These are phyloP conservation scores for Tylopilus sp. DNA, from an alignment of 768 basidiomycete genomes.

Conservation along the genomic window DNA sequence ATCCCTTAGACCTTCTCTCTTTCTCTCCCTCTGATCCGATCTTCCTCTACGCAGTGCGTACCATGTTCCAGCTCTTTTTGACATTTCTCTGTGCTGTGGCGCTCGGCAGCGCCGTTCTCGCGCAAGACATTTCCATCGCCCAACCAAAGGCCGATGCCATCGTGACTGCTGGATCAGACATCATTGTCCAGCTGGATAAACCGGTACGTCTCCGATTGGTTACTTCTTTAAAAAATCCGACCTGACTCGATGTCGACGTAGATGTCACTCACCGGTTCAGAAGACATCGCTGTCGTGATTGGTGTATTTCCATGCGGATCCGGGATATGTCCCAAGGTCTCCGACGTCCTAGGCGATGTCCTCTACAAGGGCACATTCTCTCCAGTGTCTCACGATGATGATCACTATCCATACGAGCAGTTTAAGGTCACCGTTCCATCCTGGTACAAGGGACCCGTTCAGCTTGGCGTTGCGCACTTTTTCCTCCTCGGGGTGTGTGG, in stretches of 20 bases:
- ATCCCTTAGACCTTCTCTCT: not conserved
- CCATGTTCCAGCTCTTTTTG: conserved; percentile 6
- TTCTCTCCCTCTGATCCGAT: not conserved
- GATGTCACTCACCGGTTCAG: not conserved
- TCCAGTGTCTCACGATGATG: not conserved
- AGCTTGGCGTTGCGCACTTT: conserved; percentile 5
- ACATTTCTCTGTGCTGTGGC: conserved; percentile 1
- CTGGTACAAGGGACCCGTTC: not conserved
- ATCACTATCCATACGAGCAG: not conserved
- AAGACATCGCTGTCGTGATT: conserved; percentile 8
- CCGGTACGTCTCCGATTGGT: conserved; percentile 31
- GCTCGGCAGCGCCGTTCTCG: conserved; percentile 25
- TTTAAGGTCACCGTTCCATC: conserved; percentile 5
- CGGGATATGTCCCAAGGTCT: not conserved
- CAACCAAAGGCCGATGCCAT: conserved; percentile 32
- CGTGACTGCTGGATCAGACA: conserved; percentile 33
- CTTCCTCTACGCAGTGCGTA: not conserved
- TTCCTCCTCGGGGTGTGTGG: conserved; percentile 5
- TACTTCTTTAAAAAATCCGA: too few relatives aligned
- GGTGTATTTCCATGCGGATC: not conserved
- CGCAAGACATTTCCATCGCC: conserved; percentile 32
- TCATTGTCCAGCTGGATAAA: conserved; percentile 41
- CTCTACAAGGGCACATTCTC: not conserved
- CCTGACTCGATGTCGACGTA: not conserved
- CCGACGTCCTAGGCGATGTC: not conserved